phyloP scores from a whole-genome alignment of 305 asterid species.

The Fraxinus ornus region DNA sequence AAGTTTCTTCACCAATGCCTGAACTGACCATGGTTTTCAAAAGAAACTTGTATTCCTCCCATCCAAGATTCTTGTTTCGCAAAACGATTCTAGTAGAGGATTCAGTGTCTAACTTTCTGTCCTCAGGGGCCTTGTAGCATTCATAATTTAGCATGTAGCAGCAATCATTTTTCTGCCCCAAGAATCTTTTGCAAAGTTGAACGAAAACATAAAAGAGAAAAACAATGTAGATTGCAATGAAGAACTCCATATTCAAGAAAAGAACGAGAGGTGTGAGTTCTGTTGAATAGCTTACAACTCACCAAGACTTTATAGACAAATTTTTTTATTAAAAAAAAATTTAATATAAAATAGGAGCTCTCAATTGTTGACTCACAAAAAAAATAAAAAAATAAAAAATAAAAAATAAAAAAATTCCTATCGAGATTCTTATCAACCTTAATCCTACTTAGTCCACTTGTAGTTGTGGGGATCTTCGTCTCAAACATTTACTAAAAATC shows the following conservation, averaged over 20 bases:
- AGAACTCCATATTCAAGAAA: conserved; percentile 19
- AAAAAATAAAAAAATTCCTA: too few relatives aligned
- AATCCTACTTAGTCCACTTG: neutral
- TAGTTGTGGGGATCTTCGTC: neutral
- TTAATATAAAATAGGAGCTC: neutral
- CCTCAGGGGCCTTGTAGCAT: conserved; percentile 44
- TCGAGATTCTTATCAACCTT: neutral
- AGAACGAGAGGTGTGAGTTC: neutral
- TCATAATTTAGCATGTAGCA: conserved; percentile 57
- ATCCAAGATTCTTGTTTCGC: conserved; percentile 47
- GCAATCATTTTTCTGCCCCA: neutral
- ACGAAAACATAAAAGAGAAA: neutral
- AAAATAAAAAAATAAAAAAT: too few relatives aligned
- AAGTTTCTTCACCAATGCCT: conserved; percentile 59
- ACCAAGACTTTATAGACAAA: neutral
- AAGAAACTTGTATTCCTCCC: conserved; percentile 50
- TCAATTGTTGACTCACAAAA: neutral
- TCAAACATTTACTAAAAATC: neutral
- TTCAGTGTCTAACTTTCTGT: conserved; percentile 31
- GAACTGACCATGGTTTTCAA: conserved; percentile 47
- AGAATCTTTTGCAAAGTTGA: neutral
- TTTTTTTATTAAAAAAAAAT: neutral
- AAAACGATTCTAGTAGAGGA: conserved; percentile 30
- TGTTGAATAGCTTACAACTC: neutral
- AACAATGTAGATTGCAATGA: neutral